Evolutionary conservation across 2,329 filamentous ascomycete genomes (phyloP), one percentile per base, ranked within the genome.

Genomic region (Arachnomyces sp.): DNA sequence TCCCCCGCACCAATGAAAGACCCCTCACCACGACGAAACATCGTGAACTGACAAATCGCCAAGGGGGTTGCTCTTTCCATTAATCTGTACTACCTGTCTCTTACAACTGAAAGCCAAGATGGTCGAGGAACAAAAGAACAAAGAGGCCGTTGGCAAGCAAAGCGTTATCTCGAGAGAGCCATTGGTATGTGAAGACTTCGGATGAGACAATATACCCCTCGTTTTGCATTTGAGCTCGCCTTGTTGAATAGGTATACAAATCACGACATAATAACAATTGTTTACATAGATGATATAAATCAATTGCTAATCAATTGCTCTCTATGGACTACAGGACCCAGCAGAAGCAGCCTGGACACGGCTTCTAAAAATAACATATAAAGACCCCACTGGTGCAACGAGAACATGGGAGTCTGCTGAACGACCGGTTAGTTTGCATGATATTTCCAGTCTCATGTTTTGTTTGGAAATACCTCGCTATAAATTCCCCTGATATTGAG

Each of bases 381-480:
- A 48, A 25, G 67, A 69, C 44, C 67, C 67, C 0, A 47, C 62
- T 16, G 67, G 67, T 4, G 56, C 64, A 6, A 48, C 63, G 41
- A 54, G 67, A 38, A 62, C 59, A 12, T 70, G 67, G 67, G 67
- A 70, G 46, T 64, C 63, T 5, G 63, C 63, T 3, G 66, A 69
- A 46, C 54, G 67, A 43, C 60, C 59, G 57, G 66, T 68, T 46
- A 46, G 55, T 41, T 32, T 28, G 17, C 25, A 3, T 17, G 7
- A 28, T 37, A 29, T 15, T 34, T 5, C 5, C 21, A 25, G 21
- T 34, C 32, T 25, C 14, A 14, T n/a, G n/a, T 7, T 31, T n/a
- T 21, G n/a, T 14, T 33, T 3, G 8, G 5, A 37, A 30, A 16
- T 15, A 13, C 1, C 3, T 7, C 4, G 11, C n/a, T 4, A 5